A percentile compares a stretch with the other conserved stretches of the same genome.
These are phyloP conservation scores for Elongisporangium undulatum DNA, from an alignment of 352 stramenopile genomes.

Conservation along the genomic window DNA sequence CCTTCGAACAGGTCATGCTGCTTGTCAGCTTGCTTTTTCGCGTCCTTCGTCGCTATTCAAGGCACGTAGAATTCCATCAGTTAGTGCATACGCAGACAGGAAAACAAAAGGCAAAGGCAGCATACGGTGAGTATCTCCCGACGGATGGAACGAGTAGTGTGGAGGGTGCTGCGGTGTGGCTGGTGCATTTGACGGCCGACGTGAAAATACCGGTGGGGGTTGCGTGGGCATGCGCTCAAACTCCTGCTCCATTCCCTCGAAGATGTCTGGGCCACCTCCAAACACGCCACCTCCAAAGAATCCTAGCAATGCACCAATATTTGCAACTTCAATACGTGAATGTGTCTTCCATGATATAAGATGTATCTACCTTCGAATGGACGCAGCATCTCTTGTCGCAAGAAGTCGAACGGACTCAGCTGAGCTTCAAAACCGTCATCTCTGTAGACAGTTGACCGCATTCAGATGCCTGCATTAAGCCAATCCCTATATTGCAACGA, in stretches of 20 bases:
- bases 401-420: constrained; percentile 79
- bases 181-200: constrained; percentile 31
- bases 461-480: background rate
- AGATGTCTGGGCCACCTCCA: constrained; percentile 30
- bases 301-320: constrained; percentile 12
- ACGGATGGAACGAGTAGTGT: constrained; percentile 76
- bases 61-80: background rate
- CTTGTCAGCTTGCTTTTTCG: constrained; percentile 30
- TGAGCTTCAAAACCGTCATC: constrained; percentile 71
- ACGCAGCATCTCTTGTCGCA: constrained; percentile 76
- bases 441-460: constrained; percentile 16
- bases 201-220: constrained; percentile 31
- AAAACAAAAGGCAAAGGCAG: background rate
- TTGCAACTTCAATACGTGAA: background rate
- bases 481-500: background rate
- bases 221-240: constrained; percentile 59
- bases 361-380: constrained; percentile 55
- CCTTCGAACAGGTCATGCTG: constrained; percentile 70
- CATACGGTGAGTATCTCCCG: constrained; percentile 5
- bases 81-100: background rate
- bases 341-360: background rate
- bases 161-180: constrained; percentile 39
- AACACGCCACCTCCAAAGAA: constrained; percentile 51
- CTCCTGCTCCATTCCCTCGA: constrained; percentile 60
- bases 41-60: constrained; percentile 10